Conservation (phyloP, 305 asterid genomes). For the Solanum hybrid region DNA sequence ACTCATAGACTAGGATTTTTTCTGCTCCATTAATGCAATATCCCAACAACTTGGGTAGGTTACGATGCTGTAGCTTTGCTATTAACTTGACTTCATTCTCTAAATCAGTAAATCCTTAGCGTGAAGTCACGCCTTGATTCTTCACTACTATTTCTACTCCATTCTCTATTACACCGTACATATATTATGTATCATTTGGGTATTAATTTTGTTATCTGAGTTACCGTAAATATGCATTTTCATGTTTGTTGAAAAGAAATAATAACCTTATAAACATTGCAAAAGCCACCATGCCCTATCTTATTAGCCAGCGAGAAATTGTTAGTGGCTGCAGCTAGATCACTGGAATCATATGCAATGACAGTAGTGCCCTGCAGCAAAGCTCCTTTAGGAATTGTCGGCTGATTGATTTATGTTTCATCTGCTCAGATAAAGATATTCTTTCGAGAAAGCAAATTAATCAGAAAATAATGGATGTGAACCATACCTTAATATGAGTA, state of each 20-base stretch:
- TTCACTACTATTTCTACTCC: conserved; percentile 29
- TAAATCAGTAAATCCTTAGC: conserved; percentile 28
- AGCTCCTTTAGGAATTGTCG: background rate
- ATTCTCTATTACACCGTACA: conserved; percentile 20
- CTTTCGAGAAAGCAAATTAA: background rate
- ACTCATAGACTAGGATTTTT: conserved; percentile 13
- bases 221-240: background rate
- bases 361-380: rapidly evolving
- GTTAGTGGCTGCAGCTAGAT: background rate
- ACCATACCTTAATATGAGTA: background rate
- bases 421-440: background rate
- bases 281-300: background rate
- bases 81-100: conserved; percentile 31
- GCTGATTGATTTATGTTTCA: background rate
- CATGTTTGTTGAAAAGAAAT: background rate
- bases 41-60: conserved; percentile 38
- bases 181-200: conserved; percentile 6
- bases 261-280: background rate
- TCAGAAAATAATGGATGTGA: background rate
- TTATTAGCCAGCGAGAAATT: too few species aligned
- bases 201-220: background rate
- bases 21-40: conserved; percentile 27
- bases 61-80: conserved; percentile 34
- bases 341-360: background rate
- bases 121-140: conserved; percentile 15